Percentiles rank a stretch among this genome's conserved stretches.
Evolutionary conservation across 2,329 filamentous ascomycete species (phyloP).

Genomic region (Knufia petricola): DNA sequence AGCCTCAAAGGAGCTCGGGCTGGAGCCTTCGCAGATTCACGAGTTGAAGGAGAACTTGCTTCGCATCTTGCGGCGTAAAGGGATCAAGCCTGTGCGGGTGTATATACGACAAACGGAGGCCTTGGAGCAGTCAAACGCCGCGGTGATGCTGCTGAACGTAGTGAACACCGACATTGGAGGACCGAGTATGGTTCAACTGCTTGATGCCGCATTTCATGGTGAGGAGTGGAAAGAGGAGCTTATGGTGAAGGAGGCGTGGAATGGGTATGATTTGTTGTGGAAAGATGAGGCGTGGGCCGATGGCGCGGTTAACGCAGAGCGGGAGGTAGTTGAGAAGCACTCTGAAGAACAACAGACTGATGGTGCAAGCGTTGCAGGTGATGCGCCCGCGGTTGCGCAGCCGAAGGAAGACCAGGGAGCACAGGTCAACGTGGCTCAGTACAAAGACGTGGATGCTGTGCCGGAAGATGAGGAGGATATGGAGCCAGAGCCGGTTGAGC

Average conservation of each 20-base stretch:
- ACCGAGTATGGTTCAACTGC: slow-evolving; percentile 21
- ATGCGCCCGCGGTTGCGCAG: too few relatives aligned
- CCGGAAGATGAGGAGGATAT: slow-evolving; percentile 5
- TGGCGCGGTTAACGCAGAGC: neutral
- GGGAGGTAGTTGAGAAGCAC: neutral
- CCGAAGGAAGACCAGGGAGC: neutral
- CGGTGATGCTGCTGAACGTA: slow-evolving; percentile 19
- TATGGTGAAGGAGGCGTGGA: slow-evolving; percentile 17
- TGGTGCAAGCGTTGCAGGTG: neutral
- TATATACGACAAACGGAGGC: slow-evolving; percentile 11
- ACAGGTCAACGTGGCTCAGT: neutral
- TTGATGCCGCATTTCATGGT: slow-evolving; percentile 16
- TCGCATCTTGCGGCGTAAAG: slow-evolving; percentile 10
- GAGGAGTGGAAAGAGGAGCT: slow-evolving; percentile 13
- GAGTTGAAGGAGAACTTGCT: slow-evolving; percentile 6
- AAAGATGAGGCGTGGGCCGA: slow-evolving; percentile 5
- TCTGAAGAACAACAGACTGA: neutral
- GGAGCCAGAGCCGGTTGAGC: neutral
- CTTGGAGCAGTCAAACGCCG: neutral
- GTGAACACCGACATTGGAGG: slow-evolving; percentile 23
- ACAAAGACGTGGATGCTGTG: neutral
- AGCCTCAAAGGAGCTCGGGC: neutral
- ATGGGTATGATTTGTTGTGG: slow-evolving; percentile 15
- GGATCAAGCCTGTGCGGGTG: slow-evolving; percentile 19
- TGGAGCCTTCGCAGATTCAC: slow-evolving; percentile 5